Evolutionary conservation across 805 yeast genomes (phyloP).

Genomic region (Starmera pachycereana): DNA sequence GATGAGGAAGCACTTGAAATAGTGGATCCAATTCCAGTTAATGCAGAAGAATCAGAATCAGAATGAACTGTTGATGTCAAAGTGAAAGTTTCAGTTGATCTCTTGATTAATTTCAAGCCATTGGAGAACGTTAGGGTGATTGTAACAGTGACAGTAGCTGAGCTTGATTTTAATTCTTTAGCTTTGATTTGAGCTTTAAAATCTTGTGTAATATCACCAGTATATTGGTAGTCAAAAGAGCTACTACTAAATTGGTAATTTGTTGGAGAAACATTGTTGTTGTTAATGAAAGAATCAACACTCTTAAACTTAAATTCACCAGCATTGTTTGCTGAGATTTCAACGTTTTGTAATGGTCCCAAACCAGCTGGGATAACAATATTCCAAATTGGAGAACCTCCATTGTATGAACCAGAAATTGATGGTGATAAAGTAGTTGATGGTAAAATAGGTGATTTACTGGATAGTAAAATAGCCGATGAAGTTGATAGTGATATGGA

Average conservation of each 20-base stretch:
- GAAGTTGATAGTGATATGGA: neutral
- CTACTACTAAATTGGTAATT: neutral
- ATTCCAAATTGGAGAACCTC: slow-evolving; percentile 1
- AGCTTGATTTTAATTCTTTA: neutral
- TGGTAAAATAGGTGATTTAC: neutral
- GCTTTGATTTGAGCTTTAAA: neutral
- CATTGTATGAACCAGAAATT: slow-evolving; percentile 1
- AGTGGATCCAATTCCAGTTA: neutral
- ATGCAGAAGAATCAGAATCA: neutral
- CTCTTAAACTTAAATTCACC: neutral
- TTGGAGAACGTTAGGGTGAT: neutral
- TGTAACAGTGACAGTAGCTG: slow-evolving; percentile 1
- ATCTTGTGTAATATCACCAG: neutral
- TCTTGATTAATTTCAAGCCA: neutral
- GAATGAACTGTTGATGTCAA: neutral
- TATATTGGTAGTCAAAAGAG: neutral
- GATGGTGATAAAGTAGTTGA: neutral
- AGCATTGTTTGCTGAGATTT: neutral
- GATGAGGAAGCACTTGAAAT: neutral
- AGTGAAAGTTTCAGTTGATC: neutral
- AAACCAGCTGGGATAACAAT: neutral
- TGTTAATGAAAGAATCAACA: neutral
- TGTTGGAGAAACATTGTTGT: neutral
- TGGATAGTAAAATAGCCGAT: neutral
- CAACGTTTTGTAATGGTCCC: slow-evolving; percentile 1